These are phyloP conservation scores for Capronia americana DNA, from an alignment of 2,329 filamentous ascomycete genomes.

Conservation along the genomic window DNA sequence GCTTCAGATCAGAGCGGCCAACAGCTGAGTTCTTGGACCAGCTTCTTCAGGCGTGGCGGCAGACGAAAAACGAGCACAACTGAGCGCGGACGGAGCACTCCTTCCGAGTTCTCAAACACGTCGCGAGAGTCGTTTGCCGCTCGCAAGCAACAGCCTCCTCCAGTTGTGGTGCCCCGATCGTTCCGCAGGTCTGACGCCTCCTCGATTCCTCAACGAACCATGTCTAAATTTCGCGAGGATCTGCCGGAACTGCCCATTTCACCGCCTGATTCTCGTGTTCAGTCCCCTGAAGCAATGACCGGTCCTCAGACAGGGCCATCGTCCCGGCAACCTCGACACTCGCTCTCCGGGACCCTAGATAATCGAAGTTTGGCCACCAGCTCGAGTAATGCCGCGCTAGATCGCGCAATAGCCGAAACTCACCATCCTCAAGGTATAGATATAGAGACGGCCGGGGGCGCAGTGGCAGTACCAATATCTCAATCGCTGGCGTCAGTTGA, in stretches of 20 bases:
- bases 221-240: slow-evolving; percentile 91
- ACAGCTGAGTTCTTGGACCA: slow-evolving; percentile 64
- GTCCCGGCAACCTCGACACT: slow-evolving; percentile 29
- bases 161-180: slow-evolving; percentile 47
- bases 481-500: slow-evolving; percentile 93
- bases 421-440: slow-evolving; percentile 28
- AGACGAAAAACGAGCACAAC: slow-evolving; percentile 62
- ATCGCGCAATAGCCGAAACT: slow-evolving; percentile 18
- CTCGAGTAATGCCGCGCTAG: slow-evolving; percentile 38
- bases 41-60: slow-evolving; percentile 73
- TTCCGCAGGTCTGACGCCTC: slow-evolving; percentile 55
- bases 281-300: slow-evolving; percentile 70
- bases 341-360: slow-evolving; percentile 37
- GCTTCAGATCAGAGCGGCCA: slow-evolving; percentile 61
- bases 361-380: slow-evolving; percentile 41
- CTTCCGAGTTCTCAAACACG: slow-evolving; percentile 88
- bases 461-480: slow-evolving; percentile 59
- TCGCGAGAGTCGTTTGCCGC: slow-evolving; percentile 84
- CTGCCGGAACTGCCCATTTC: slow-evolving; percentile 84
- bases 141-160: slow-evolving; percentile 55
- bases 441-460: slow-evolving; percentile 25
- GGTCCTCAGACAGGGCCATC: slow-evolving; percentile 24
- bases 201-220: slow-evolving; percentile 73
- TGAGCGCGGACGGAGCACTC: slow-evolving; percentile 56
- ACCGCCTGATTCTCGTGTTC: slow-evolving; percentile 80